These are phyloP conservation scores for Metschnikowia shivogae DNA, from an alignment of 805 yeast genomes.

Conservation along the genomic window DNA sequence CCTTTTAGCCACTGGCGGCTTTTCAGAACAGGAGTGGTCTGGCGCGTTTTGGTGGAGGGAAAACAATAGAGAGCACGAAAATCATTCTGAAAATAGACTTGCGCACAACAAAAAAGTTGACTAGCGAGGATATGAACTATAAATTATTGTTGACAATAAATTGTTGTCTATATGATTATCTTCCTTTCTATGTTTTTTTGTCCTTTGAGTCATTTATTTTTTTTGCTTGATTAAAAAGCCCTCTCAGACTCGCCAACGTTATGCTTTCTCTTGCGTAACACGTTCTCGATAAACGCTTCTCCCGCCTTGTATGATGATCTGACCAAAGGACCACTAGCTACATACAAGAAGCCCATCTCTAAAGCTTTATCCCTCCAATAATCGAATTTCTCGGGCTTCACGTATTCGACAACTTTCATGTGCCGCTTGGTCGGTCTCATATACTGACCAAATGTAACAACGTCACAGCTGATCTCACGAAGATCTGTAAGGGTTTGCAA, in stretches of 20 bases:
- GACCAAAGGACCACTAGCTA: slow-evolving; percentile 96
- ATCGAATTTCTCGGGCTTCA: slow-evolving; percentile 91
- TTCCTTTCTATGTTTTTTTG: no score
- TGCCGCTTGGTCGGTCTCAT: slow-evolving; percentile 99
- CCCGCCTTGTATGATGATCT: slow-evolving; percentile 98
- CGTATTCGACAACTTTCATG: slow-evolving; percentile 95
- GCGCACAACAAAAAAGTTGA: background rate
- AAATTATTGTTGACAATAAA: no score
- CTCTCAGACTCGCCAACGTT: slow-evolving; percentile 43
- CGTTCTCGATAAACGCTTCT: slow-evolving; percentile 94
- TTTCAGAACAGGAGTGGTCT: background rate
- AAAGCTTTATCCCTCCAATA: slow-evolving; percentile 85
- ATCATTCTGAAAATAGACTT: background rate
- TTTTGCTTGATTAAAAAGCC: background rate
- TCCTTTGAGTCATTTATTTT: background rate
- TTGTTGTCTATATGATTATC: no score
- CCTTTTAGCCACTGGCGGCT: slow-evolving; percentile 1
- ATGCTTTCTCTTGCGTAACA: slow-evolving; percentile 68
- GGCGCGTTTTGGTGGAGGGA: slow-evolving; percentile 4
- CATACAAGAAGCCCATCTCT: slow-evolving; percentile 88
- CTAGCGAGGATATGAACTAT: no score
- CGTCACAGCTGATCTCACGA: slow-evolving; percentile 76
- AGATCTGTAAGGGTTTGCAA: slow-evolving; percentile 71
- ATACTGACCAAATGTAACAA: slow-evolving; percentile 97
- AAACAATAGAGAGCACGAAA: background rate